These are phyloP conservation scores for Kwoniella heveanensis DNA, from an alignment of 768 basidiomycete species.

Conservation along the genomic window DNA sequence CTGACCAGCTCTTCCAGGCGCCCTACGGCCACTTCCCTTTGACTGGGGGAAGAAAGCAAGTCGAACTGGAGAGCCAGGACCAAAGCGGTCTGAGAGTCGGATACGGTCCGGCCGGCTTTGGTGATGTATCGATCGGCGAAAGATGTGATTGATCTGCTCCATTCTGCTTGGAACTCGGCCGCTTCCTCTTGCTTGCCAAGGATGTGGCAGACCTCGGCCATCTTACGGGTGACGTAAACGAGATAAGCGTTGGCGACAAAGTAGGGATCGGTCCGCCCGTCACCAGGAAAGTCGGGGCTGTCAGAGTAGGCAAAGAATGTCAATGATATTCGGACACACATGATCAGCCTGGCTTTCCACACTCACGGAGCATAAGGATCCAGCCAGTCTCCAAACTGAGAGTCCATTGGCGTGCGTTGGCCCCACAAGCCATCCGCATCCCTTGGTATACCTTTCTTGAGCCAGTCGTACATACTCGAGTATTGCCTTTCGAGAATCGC, in stretches of 20 bases:
- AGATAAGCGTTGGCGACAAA: constrained; percentile 51
- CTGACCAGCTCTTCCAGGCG: constrained; percentile 29
- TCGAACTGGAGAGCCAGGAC: constrained; percentile 46
- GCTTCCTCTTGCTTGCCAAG: constrained; percentile 36
- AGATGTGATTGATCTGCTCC: constrained; percentile 14
- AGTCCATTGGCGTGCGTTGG: not conserved
- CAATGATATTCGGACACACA: no score
- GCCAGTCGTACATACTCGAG: constrained; percentile 44
- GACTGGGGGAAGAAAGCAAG: constrained; percentile 24
- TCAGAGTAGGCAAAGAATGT: not conserved
- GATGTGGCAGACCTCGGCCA: constrained; percentile 30
- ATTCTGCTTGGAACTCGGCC: constrained; percentile 25
- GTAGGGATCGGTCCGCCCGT: constrained; percentile 36
- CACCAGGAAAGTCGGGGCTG: constrained; percentile 17
- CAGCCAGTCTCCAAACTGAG: constrained; percentile 37
- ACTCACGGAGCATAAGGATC: constrained; percentile 34
- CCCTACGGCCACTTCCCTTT: constrained; percentile 16
- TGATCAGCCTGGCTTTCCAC: no score
- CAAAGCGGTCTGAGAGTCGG: constrained; percentile 47
- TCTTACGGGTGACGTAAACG: constrained; percentile 33
- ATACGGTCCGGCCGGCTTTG: constrained; percentile 37
- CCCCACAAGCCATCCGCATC: constrained; percentile 39
- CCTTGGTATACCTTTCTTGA: constrained; percentile 40
- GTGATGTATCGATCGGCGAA: constrained; percentile 46
- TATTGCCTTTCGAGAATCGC: constrained; percentile 33